Conservation (phyloP, 2,329 filamentous ascomycete species). For the Colletotrichum filicis region DNA sequence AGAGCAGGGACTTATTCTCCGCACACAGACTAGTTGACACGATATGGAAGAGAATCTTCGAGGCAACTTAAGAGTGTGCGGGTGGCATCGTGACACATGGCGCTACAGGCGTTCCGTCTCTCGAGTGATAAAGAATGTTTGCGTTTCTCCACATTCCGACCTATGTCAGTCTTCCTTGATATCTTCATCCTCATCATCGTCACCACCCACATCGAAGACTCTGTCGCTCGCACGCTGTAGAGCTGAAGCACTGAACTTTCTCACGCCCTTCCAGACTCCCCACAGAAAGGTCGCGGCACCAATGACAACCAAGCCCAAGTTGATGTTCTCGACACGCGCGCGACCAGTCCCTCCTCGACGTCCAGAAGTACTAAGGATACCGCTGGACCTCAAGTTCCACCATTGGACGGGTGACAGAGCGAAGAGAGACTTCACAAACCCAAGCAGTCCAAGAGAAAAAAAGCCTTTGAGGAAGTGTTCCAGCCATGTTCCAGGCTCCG, state of each 20-base stretch:
- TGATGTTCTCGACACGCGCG: constrained; percentile 81
- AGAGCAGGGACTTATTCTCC: constrained; percentile 71
- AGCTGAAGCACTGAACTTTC: constrained; percentile 76
- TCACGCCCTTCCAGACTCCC: constrained; percentile 85
- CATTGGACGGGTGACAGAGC: constrained; percentile 80
- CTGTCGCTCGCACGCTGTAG: constrained; percentile 82
- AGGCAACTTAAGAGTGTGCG: constrained; percentile 99
- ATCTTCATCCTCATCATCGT: constrained; percentile 67
- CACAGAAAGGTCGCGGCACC: constrained; percentile 85
- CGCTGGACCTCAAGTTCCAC: constrained; percentile 76
- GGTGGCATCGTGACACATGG: constrained; percentile 31
- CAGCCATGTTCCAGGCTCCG: constrained; percentile 72
- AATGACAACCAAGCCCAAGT: constrained; percentile 81
- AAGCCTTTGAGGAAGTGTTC: constrained; percentile 91
- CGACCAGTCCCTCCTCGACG: constrained; percentile 74
- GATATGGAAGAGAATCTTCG: constrained; percentile 78
- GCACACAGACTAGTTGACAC: constrained; percentile 98
- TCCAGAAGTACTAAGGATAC: constrained; percentile 61
- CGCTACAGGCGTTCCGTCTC: constrained; percentile 29
- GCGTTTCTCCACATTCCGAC: constrained; percentile 15
- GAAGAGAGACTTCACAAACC: constrained; percentile 83
- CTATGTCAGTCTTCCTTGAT: constrained; percentile 34
- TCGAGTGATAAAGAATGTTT: constrained; percentile 19
- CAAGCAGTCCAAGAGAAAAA: constrained; percentile 87
- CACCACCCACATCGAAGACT: constrained; percentile 82